phyloP scores from a whole-genome alignment of 805 yeast species.

The Debaryomyces hansenii region DNA sequence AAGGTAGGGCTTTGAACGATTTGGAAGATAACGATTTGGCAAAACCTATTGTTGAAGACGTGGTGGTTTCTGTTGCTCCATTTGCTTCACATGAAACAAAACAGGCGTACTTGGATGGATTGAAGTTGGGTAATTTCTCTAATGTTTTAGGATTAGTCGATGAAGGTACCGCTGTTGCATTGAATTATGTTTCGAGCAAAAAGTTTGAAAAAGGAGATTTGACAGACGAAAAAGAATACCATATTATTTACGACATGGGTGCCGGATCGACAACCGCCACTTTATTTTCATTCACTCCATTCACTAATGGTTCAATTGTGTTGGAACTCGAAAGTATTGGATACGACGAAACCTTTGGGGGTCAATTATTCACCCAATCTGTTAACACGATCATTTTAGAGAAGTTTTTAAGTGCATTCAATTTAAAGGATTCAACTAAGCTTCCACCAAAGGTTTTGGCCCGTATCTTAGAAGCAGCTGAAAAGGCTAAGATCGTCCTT shows the following conservation, averaged over 20 bases:
- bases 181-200: conserved; percentile 69
- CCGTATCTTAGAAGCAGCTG: conserved; percentile 78
- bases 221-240: conserved; percentile 47
- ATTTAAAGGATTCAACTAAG: conserved; percentile 36
- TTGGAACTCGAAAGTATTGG: conserved; percentile 75
- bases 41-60: conserved; percentile 54
- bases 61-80: conserved; percentile 78
- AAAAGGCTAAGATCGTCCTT: conserved; percentile 80
- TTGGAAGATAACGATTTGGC: conserved; percentile 56
- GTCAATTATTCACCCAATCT: conserved; percentile 66
- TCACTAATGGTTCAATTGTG: conserved; percentile 38
- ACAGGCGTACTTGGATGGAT: conserved; percentile 69
- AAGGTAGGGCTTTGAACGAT: conserved; percentile 59
- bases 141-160: conserved; percentile 69
- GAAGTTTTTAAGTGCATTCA: conserved; percentile 50
- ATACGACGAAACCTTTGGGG: conserved; percentile 68
- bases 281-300: conserved; percentile 60
- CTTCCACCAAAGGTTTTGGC: conserved; percentile 62
- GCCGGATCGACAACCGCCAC: conserved; percentile 91
- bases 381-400: conserved; percentile 61
- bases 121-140: conserved; percentile 61
- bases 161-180: conserved; percentile 90
- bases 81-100: conserved; percentile 66
- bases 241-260: conserved; percentile 85
- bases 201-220: conserved; percentile 34